Evolutionary conservation across 2,329 filamentous ascomycete species (phyloP).

Genomic region (Cladosporium sp.): DNA sequence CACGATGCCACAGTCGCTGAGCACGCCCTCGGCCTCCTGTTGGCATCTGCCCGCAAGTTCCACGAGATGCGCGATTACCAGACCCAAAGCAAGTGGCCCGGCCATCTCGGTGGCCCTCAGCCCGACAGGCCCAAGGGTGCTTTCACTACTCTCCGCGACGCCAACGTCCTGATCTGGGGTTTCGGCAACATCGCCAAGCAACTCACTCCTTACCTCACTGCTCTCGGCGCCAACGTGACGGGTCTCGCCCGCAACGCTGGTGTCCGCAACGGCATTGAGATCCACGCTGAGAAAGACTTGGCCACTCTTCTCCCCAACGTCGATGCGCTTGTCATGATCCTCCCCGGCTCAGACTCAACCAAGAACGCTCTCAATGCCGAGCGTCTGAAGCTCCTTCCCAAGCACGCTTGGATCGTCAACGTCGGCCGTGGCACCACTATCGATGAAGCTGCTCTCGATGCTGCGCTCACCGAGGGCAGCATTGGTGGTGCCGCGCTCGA

Average conservation of each 20-base stretch:
- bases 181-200: constrained; percentile 64
- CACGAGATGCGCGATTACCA: constrained; percentile 62
- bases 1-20: constrained; percentile 64
- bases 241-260: constrained; percentile 56
- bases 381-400: constrained; percentile 50
- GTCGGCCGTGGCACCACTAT: constrained; percentile 49
- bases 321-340: constrained; percentile 65
- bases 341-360: constrained; percentile 56
- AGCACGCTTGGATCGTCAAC: constrained; percentile 51
- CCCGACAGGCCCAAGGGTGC: constrained; percentile 53
- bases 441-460: constrained; percentile 47
- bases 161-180: constrained; percentile 59
- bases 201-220: constrained; percentile 51
- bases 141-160: constrained; percentile 58
- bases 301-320: constrained; percentile 52
- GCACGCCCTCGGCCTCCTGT: constrained; percentile 57
- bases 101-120: constrained; percentile 58
- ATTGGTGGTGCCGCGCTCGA: constrained; percentile 51
- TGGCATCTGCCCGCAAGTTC: constrained; percentile 54
- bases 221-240: constrained; percentile 54
- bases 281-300: constrained; percentile 53
- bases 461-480: constrained; percentile 40
- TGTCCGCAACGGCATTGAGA: constrained; percentile 56
- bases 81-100: constrained; percentile 54
- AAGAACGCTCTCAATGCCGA: constrained; percentile 53